Conservation (phyloP, 1,284 basidiomycete genomes). For the Cryptococcus hybrid region DNA sequence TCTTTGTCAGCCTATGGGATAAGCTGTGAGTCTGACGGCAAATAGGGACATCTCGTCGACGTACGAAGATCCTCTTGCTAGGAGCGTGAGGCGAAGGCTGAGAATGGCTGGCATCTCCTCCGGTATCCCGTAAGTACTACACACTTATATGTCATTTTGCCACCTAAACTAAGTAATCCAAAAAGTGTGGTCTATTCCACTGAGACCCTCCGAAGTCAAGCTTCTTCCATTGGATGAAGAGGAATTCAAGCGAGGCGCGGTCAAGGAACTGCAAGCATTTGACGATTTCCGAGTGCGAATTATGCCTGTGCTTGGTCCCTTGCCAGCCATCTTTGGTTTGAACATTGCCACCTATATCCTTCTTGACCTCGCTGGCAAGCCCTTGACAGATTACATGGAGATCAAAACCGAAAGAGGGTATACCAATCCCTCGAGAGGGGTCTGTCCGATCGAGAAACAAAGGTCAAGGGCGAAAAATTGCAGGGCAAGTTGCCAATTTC, state of each 20-base stretch:
- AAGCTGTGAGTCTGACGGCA: background rate
- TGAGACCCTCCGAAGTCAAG: conserved; percentile 76
- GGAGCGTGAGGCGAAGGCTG: conserved; percentile 79
- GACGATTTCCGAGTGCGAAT: conserved; percentile 80
- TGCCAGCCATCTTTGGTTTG: conserved; percentile 85
- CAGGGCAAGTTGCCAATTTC: conserved; percentile 61
- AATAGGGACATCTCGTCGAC: conserved; percentile 84
- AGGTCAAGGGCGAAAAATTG: conserved; percentile 14
- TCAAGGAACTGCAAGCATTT: conserved; percentile 87
- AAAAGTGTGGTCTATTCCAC: conserved; percentile 89
- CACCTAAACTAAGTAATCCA: background rate
- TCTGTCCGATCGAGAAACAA: conserved; percentile 58
- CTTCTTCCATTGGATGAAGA: conserved; percentile 88
- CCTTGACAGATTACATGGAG: conserved; percentile 74
- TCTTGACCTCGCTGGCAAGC: conserved; percentile 76
- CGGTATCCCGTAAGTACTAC: conserved; percentile 64
- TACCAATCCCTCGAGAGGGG: conserved; percentile 78
- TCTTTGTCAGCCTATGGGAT: conserved; percentile 1
- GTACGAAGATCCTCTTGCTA: conserved; percentile 91
- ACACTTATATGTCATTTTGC: background rate
- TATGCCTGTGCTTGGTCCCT: conserved; percentile 58
- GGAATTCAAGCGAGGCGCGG: conserved; percentile 84
- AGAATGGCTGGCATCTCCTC: conserved; percentile 65
- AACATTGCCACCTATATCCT: conserved; percentile 82
- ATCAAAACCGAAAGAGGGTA: conserved; percentile 80